phyloP scores from a whole-genome alignment of 2,329 filamentous ascomycete species.

The Xylaria sp. region DNA sequence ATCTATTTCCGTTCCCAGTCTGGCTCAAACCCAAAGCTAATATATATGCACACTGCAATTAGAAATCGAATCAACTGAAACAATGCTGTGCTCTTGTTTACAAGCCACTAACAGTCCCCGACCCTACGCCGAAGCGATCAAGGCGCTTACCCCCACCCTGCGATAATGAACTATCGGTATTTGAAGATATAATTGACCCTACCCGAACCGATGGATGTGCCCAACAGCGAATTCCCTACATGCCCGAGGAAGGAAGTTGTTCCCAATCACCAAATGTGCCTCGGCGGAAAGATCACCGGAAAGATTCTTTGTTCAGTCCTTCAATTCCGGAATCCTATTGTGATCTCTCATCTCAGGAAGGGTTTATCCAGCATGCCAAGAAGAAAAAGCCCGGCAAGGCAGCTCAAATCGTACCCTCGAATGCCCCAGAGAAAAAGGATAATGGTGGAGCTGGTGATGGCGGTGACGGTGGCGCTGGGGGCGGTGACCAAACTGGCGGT shows the following conservation, averaged over 20 bases:
- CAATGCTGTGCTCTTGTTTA: slow-evolving; percentile 17
- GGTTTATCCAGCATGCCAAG: slow-evolving; percentile 59
- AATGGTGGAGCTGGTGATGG: slow-evolving; percentile 44
- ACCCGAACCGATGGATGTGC: slow-evolving; percentile 32
- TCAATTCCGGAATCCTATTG: slow-evolving; percentile 54
- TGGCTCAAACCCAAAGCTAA: slow-evolving; percentile 32
- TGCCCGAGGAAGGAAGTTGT: slow-evolving; percentile 30
- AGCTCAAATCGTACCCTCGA: slow-evolving; percentile 25
- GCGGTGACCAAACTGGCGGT: slow-evolving; percentile 43
- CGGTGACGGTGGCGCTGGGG: slow-evolving; percentile 40
- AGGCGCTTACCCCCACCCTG: slow-evolving; percentile 30
- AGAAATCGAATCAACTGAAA: slow-evolving; percentile 26
- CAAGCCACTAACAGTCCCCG: slow-evolving; percentile 40
- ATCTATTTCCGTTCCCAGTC: not conserved
- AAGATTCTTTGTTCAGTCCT: slow-evolving; percentile 49
- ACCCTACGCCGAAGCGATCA: slow-evolving; percentile 47
- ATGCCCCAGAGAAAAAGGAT: slow-evolving; percentile 44
- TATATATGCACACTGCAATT: slow-evolving; percentile 16
- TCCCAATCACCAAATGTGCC: slow-evolving; percentile 32
- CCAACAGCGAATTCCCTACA: slow-evolving; percentile 38
- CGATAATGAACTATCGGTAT: slow-evolving; percentile 28
- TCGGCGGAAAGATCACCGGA: slow-evolving; percentile 38
- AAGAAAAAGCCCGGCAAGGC: slow-evolving; percentile 54
- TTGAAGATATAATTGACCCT: slow-evolving; percentile 30
- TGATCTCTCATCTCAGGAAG: slow-evolving; percentile 62